These are phyloP conservation scores for Botrytis tulipae DNA, from an alignment of 2,329 filamentous ascomycete genomes.

Conservation along the genomic window DNA sequence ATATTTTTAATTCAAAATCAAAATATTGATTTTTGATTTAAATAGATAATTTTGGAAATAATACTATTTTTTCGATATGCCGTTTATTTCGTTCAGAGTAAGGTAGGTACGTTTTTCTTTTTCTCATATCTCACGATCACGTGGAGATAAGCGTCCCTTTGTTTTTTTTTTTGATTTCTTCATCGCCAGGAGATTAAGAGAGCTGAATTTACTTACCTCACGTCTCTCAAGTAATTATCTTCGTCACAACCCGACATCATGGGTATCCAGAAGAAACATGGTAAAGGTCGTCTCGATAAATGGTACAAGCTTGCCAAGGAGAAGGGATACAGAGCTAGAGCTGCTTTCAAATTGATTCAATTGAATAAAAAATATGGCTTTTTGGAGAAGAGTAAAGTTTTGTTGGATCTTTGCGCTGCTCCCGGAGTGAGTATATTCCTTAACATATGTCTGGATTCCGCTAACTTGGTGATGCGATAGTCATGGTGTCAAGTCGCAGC, in stretches of 20 bases:
- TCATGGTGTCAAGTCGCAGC: constrained; percentile 97
- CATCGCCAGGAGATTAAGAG: neutral
- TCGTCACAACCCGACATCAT: constrained; percentile 48
- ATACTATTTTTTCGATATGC: too few relatives aligned
- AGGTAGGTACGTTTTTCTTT: neutral
- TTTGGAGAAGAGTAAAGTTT: constrained; percentile 91
- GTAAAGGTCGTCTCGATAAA: constrained; percentile 97
- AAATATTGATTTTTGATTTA: too few relatives aligned
- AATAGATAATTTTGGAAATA: too few relatives aligned
- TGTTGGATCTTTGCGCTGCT: constrained; percentile 95
- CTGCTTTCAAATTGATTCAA: constrained; percentile 97
- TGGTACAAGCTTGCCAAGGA: constrained; percentile 99
- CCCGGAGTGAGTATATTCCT: constrained; percentile 68
- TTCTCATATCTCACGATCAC: neutral
- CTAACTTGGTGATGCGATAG: constrained; percentile 43
- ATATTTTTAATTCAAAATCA: too few relatives aligned
- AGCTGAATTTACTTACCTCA: constrained; percentile 2
- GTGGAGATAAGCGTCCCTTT: neutral
- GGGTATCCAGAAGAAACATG: constrained; percentile 98
- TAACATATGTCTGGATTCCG: neutral
- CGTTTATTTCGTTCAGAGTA: too few relatives aligned
- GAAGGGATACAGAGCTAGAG: constrained; percentile 92
- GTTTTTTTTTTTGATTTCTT: constrained; percentile 15
- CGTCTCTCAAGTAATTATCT: neutral
- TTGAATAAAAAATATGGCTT: constrained; percentile 99